Percentiles rank a stretch among this genome's conserved stretches.
Conservation (phyloP, 768 basidiomycete species). For the Tulasnella sp. region DNA sequence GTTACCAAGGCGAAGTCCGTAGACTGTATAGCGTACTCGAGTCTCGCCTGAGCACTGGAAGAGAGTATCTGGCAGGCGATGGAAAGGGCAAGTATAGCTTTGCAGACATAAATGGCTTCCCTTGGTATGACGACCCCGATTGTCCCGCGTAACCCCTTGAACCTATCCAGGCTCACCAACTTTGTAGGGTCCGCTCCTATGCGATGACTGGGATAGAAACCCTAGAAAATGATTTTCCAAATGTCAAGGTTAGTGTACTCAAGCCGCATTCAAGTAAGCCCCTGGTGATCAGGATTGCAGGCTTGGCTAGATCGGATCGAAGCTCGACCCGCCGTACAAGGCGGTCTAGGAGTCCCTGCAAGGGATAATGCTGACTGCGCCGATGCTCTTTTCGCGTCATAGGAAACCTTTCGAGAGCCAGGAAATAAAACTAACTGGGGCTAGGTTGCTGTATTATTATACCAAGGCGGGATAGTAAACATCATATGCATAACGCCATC, state of each 20-base stretch:
- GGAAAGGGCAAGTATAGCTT: conserved; percentile 62
- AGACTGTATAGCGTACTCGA: conserved; percentile 79
- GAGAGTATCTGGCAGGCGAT: conserved; percentile 77
- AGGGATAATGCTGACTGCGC: too few species aligned
- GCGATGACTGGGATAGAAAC: conserved; percentile 49
- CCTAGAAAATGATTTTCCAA: conserved; percentile 57
- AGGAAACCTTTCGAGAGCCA: neutral
- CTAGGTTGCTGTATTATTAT: too few species aligned
- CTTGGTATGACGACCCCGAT: conserved; percentile 52
- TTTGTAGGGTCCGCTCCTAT: conserved; percentile 51
- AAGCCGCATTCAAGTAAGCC: neutral
- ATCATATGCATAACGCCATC: too few species aligned
- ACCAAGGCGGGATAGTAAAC: too few species aligned
- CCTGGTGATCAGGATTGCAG: conserved; percentile 28
- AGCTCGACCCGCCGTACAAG: conserved; percentile 37
- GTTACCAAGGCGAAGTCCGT: conserved; percentile 76
- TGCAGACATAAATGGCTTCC: conserved; percentile 65
- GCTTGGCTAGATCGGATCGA: conserved; percentile 44
- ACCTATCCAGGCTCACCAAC: neutral
- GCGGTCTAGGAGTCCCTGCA: conserved; percentile 36
- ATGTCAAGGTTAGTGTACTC: conserved; percentile 46
- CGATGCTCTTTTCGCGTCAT: neutral
- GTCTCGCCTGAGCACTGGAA: conserved; percentile 54
- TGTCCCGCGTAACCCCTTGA: too few species aligned
- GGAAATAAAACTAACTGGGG: too few species aligned